Evolutionary conservation across 2,329 filamentous ascomycete species (phyloP), one percentile per base, ranked within the genome.

Genomic region (Verticillium nubilum): DNA sequence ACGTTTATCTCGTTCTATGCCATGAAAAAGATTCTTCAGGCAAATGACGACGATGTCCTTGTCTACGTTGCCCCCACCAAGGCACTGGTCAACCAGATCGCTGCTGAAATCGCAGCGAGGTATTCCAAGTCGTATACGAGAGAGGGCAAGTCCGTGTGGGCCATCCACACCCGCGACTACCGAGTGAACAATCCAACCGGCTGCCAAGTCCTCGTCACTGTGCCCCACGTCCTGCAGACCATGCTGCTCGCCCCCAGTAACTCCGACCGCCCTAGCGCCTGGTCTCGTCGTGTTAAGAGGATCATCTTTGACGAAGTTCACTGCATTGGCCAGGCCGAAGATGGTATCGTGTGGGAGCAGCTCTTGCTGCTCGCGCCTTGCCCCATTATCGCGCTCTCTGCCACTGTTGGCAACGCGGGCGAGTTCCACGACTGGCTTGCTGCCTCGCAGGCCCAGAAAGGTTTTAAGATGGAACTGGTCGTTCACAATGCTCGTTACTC

Each of bases 231-330:
- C 42, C 75, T 94, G 2, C 89, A 93, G 66, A 92, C 90, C 58
- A 90, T 94, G 87, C 77, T 93, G 1, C 74, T 89, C 56, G 79
- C 83, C 0, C 86, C 88, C 0, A 75, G 78, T 0, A 89, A 92
- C 64, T 86, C 88, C 3, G 82, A 80, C 9, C 75, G 77, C 2
- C 55, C 64, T 1, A 74, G 66, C 28, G 72, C 78, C 0, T 94
- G 89, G 89, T 82, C 88, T 0, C 78, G 79, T 3, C 77, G 87
- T 57, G 81, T 93, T 15, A 89, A 85, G 66, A 81, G 88, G 55
- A 92, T 93, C 68, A 91, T 93, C 56, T 93, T 93, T 60, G 90
- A 94, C 67, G 90, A 94, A 73, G 86, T 93, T 2, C 90, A 94
- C 69, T 91, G 85, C 33, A 93, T 94, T 61, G 88, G 90, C 0